Conservation (phyloP, 2,329 filamentous ascomycete species). For the Lasiodiplodia theobromae region DNA sequence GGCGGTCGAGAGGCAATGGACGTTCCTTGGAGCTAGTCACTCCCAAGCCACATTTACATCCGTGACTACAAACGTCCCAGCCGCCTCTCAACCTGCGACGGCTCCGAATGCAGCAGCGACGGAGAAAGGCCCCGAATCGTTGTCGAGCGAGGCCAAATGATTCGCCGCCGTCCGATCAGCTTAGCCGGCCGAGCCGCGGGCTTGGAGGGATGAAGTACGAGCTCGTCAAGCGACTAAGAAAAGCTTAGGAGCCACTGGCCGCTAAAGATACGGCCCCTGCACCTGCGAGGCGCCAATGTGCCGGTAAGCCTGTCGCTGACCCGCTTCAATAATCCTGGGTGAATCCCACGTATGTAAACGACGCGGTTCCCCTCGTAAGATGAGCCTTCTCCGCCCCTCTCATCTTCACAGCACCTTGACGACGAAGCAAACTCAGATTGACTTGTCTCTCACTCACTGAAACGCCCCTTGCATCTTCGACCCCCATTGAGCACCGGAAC, state of each 20-base stretch:
- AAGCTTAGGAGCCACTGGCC: constrained; percentile 25
- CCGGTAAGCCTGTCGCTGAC: constrained; percentile 22
- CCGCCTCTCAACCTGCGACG: constrained; percentile 5
- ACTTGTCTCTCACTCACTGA: not conserved
- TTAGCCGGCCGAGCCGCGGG: constrained; percentile 25
- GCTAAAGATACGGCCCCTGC: constrained; percentile 27
- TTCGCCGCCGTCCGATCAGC: constrained; percentile 18
- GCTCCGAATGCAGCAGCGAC: not conserved
- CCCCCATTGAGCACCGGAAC: not conserved
- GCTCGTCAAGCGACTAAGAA: constrained; percentile 23
- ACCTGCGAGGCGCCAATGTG: constrained; percentile 23
- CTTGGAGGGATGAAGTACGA: constrained; percentile 25
- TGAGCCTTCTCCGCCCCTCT: constrained; percentile 2
- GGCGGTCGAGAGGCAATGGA: not conserved
- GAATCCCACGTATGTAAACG: constrained; percentile 27
- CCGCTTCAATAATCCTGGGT: constrained; percentile 25
- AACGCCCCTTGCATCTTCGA: not conserved
- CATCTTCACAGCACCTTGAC: not conserved
- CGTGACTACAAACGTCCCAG: constrained; percentile 3
- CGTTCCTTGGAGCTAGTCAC: not conserved
- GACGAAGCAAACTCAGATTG: not conserved
- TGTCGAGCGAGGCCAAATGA: not conserved
- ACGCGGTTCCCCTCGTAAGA: constrained; percentile 10
- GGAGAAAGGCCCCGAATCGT: not conserved
- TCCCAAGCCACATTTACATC: constrained; percentile 3